Evolutionary conservation across 768 basidiomycete genomes (phyloP).

Genomic region (Cantharellus cinnabarinus): DNA sequence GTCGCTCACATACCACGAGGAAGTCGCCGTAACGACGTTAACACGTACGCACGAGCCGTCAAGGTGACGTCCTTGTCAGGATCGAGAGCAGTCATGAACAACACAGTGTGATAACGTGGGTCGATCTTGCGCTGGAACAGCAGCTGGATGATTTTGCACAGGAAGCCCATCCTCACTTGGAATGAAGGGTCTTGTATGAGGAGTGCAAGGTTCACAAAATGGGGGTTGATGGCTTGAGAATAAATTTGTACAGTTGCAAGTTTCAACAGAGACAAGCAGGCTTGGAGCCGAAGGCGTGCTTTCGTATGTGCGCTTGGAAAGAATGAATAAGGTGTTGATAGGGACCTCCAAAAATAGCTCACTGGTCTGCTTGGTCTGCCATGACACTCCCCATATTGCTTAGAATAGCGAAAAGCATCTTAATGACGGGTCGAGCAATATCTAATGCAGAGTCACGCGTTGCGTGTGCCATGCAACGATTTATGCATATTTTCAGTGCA

Average conservation of each 20-base stretch:
- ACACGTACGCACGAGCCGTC: constrained; percentile 25
- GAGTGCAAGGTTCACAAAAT: constrained; percentile 51
- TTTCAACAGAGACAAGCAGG: constrained; percentile 62
- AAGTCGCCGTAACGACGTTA: too few species aligned
- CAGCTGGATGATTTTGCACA: constrained; percentile 49
- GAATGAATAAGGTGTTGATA: background rate
- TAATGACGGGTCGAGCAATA: constrained; percentile 53
- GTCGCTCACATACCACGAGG: background rate
- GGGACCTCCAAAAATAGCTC: constrained; percentile 7
- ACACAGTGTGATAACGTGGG: constrained; percentile 58
- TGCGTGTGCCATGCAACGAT: constrained; percentile 56
- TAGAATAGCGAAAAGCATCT: constrained; percentile 54
- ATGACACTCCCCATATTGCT: constrained; percentile 45
- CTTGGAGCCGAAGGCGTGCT: constrained; percentile 66
- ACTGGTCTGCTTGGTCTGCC: constrained; percentile 34
- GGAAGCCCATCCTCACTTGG: constrained; percentile 60
- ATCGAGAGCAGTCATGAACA: constrained; percentile 79
- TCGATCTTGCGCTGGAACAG: constrained; percentile 45
- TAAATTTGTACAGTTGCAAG: constrained; percentile 41
- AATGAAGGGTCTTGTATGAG: constrained; percentile 75
- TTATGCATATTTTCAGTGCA: constrained; percentile 60
- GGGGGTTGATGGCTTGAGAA: constrained; percentile 31
- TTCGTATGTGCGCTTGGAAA: constrained; percentile 33
- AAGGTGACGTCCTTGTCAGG: constrained; percentile 64
- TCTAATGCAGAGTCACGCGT: constrained; percentile 36